Percentiles rank a stretch among this genome's conserved stretches.
Conservation (phyloP, 352 stramenopile species). For the Salisapilia sapeloensis region DNA sequence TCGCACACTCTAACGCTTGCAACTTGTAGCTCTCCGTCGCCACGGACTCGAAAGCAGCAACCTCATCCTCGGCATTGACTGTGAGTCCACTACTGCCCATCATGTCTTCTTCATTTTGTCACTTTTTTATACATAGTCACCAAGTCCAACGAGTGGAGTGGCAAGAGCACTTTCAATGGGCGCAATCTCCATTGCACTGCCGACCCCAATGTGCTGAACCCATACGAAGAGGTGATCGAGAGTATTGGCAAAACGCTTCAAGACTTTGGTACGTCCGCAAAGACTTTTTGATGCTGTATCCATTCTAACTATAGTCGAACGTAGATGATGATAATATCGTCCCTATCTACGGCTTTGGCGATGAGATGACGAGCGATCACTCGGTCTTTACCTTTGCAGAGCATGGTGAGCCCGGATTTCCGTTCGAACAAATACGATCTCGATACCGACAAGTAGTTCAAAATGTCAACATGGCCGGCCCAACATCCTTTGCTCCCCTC, state of each 20-base stretch:
- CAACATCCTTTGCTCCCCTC: conserved; percentile 76
- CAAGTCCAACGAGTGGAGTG: conserved; percentile 82
- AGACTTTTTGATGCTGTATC: conserved; percentile 1
- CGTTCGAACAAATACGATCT: conserved; percentile 39
- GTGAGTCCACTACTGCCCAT: conserved; percentile 16
- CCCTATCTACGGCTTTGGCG: conserved; percentile 70
- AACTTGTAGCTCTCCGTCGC: conserved; percentile 22
- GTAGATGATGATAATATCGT: conserved; percentile 77
- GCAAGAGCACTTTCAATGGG: conserved; percentile 61
- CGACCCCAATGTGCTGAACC: conserved; percentile 23
- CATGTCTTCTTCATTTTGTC: not conserved
- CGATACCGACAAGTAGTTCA: conserved; percentile 55
- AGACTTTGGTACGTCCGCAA: conserved; percentile 35
- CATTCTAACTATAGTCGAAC: not conserved
- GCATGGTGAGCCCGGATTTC: conserved; percentile 19
- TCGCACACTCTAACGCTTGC: not conserved
- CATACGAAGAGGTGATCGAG: conserved; percentile 77
- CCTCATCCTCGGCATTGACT: conserved; percentile 74
- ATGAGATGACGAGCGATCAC: conserved; percentile 60
- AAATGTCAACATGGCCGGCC: conserved; percentile 61
- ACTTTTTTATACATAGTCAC: conserved; percentile 24
- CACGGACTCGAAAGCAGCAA: conserved; percentile 76
- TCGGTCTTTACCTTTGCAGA: conserved; percentile 57
- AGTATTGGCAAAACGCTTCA: conserved; percentile 50
- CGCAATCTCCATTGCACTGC: conserved; percentile 51